phyloP scores from a whole-genome alignment of 768 basidiomycete species.

The Termitomyces sp. region DNA sequence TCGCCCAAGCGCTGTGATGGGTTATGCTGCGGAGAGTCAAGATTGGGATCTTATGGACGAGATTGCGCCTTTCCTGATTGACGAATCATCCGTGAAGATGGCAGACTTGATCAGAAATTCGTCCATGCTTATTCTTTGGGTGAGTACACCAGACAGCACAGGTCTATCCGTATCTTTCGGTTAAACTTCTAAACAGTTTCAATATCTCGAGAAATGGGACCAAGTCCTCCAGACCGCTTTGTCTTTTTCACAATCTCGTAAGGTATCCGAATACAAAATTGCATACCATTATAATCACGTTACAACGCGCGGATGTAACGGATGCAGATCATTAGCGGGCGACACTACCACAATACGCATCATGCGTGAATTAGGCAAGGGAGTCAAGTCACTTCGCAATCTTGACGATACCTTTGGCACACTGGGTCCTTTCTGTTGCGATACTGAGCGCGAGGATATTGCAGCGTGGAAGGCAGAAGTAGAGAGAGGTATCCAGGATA shows the following conservation, averaged over 20 bases:
- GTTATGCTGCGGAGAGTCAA: background rate
- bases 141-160: background rate
- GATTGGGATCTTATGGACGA: conserved; percentile 1
- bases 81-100: background rate
- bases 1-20: background rate
- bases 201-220: conserved; percentile 2
- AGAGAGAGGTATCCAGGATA: background rate
- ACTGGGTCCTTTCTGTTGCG: background rate
- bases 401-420: conserved; percentile 1
- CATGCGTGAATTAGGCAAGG: conserved; percentile 1
- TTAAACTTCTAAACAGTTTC: background rate
- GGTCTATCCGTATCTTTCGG: too few relatives aligned
- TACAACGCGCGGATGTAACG: background rate
- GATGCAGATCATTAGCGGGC: background rate
- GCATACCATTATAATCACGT: rapidly evolving
- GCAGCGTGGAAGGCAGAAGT: background rate
- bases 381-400: background rate
- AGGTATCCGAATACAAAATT: too few relatives aligned
- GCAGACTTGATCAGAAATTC: background rate
- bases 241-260: background rate
- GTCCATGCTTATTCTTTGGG: background rate
- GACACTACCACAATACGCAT: background rate
- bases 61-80: background rate
- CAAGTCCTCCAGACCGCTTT: background rate
- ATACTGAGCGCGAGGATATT: background rate